Conservation (phyloP, 139 green algal genomes). For the Prasinococcaceae sp. region DNA sequence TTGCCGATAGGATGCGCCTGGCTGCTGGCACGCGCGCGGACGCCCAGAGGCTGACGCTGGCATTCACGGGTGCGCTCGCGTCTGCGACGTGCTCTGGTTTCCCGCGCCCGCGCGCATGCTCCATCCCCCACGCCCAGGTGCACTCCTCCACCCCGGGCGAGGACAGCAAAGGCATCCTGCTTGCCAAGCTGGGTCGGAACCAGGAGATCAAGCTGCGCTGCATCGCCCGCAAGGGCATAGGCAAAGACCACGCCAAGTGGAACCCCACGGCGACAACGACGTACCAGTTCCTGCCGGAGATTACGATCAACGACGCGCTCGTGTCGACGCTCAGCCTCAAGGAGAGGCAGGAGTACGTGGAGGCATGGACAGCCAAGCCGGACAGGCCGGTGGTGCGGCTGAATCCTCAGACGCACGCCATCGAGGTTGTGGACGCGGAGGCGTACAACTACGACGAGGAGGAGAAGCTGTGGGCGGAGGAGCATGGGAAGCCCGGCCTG, state of each 20-base stretch:
- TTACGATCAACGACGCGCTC: slow-evolving; percentile 58
- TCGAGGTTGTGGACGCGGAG: slow-evolving; percentile 34
- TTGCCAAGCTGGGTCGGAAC: slow-evolving; percentile 76
- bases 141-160: too few species aligned
- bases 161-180: slow-evolving; percentile 43
- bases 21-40: too few species aligned
- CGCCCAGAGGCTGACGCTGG: too few species aligned
- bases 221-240: slow-evolving; percentile 44
- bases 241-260: slow-evolving; percentile 98
- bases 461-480: slow-evolving; percentile 55
- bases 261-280: slow-evolving; percentile 74
- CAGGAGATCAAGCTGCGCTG: slow-evolving; percentile 69
- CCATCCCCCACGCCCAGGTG: too few species aligned
- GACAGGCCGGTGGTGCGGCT: slow-evolving; percentile 57
- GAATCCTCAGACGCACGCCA: slow-evolving; percentile 43
- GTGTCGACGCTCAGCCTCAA: slow-evolving; percentile 53
- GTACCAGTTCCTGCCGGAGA: slow-evolving; percentile 64
- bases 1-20: too few species aligned
- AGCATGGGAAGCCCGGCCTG: slow-evolving; percentile 61
- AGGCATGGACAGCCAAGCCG: slow-evolving; percentile 44
- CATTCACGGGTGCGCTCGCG: too few species aligned
- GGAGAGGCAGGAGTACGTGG: slow-evolving; percentile 53
- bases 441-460: slow-evolving; percentile 74
- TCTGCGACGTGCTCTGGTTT: too few species aligned
- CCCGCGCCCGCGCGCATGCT: too few species aligned